A percentile compares a stretch with the other conserved stretches of the same genome.
Evolutionary conservation across 768 basidiomycete species (phyloP).

Genomic region (Daedalea quercina): DNA sequence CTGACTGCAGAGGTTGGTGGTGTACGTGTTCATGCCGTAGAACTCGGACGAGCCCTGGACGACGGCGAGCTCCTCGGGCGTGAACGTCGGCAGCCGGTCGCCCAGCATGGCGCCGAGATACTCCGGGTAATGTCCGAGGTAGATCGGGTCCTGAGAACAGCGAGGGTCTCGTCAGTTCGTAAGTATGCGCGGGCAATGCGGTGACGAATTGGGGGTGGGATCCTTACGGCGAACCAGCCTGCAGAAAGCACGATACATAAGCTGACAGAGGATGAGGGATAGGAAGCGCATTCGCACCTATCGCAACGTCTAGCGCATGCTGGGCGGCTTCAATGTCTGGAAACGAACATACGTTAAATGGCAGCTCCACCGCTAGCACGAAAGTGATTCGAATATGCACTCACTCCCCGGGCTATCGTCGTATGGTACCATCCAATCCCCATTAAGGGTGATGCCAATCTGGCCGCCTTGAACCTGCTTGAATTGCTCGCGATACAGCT

Average conservation of each 20-base stretch:
- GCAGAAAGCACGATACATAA: not conserved
- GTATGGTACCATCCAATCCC: slow-evolving; percentile 71
- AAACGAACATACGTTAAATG: not conserved
- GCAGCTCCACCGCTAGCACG: not conserved
- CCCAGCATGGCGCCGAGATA: slow-evolving; percentile 56
- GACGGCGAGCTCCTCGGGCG: slow-evolving; percentile 48
- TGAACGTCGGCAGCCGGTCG: slow-evolving; percentile 51
- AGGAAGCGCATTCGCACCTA: slow-evolving; percentile 42
- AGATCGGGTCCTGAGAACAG: slow-evolving; percentile 50
- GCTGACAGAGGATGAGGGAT: too few relatives aligned
- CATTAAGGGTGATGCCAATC: slow-evolving; percentile 78
- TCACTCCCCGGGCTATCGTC: slow-evolving; percentile 62
- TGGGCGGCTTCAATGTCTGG: slow-evolving; percentile 65
- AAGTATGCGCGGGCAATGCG: not conserved
- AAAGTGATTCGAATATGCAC: slow-evolving; percentile 15
- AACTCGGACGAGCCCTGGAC: slow-evolving; percentile 67
- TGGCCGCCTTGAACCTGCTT: slow-evolving; percentile 54
- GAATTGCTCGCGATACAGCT: slow-evolving; percentile 62
- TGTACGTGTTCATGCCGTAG: slow-evolving; percentile 75
- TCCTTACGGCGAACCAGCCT: slow-evolving; percentile 53
- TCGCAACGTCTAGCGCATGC: slow-evolving; percentile 64
- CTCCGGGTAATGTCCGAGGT: slow-evolving; percentile 67
- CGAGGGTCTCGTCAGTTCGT: too few relatives aligned
- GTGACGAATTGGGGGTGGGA: not conserved
- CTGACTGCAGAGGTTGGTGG: slow-evolving; percentile 48